phyloP scores from a whole-genome alignment of 768 basidiomycete species.

The Dentipellis fragilis region DNA sequence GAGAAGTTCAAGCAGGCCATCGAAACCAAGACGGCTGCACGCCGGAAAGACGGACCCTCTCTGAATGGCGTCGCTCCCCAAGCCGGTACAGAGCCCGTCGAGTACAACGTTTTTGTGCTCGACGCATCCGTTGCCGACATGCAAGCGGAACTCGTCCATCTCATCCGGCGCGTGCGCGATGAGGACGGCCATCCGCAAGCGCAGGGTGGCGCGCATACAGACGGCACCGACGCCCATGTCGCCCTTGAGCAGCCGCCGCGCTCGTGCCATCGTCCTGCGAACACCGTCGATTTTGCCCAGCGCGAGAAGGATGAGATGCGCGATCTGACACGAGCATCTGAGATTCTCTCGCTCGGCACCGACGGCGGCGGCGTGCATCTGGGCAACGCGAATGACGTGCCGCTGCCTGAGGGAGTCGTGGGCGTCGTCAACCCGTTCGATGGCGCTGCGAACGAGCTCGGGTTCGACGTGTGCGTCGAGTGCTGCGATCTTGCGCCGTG shows the following conservation, averaged over 20 bases:
- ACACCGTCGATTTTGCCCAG: constrained; percentile 73
- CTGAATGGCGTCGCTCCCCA: not conserved
- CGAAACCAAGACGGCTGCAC: constrained; percentile 37
- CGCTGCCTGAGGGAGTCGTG: constrained; percentile 12
- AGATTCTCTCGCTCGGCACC: constrained; percentile 52
- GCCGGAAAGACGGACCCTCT: constrained; percentile 20
- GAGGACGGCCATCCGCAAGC: constrained; percentile 10
- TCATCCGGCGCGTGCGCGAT: constrained; percentile 42
- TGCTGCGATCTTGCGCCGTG: constrained; percentile 76
- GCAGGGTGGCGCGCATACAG: constrained; percentile 19
- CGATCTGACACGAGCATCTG: constrained; percentile 72
- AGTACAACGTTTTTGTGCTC: constrained; percentile 75
- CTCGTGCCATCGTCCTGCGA: constrained; percentile 20
- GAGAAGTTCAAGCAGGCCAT: constrained; percentile 57
- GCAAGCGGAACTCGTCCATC: constrained; percentile 34
- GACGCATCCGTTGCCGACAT: constrained; percentile 42
- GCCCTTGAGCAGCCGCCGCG: constrained; percentile 10
- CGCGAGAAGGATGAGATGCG: constrained; percentile 88
- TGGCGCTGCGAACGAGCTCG: constrained; percentile 34
- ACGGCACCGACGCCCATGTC: constrained; percentile 23
- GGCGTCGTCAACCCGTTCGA: constrained; percentile 24
- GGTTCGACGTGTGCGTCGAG: constrained; percentile 83
- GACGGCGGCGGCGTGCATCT: constrained; percentile 61
- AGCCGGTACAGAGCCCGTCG: constrained; percentile 26
- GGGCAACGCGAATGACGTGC: constrained; percentile 80